Evolutionary conservation across 306 rosid genomes (phyloP).

Genomic region (Cotoneaster glaucophyllus): DNA sequence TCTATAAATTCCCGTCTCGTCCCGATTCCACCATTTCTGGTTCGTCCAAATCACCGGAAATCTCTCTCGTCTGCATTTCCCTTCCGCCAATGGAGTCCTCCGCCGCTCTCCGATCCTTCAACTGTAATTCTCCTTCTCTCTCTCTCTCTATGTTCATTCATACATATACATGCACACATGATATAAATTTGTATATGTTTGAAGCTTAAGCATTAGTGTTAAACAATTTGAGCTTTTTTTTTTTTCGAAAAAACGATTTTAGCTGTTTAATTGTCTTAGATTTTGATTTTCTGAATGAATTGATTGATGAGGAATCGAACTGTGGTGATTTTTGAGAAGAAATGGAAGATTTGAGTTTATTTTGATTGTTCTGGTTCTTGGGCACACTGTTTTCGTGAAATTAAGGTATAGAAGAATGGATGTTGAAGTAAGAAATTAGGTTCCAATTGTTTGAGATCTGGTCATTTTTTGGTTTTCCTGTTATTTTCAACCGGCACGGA

Average conservation of each 20-base stretch:
- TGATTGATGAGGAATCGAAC: background rate
- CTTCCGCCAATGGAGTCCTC: slow-evolving; percentile 61
- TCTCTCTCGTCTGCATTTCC: slow-evolving; percentile 3
- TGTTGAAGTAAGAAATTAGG: background rate
- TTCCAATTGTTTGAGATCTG: slow-evolving; percentile 10
- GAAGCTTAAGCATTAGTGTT: background rate
- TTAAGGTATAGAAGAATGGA: background rate
- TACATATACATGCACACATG: background rate
- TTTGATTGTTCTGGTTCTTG: background rate
- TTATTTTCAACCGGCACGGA: background rate
- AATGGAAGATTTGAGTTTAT: background rate
- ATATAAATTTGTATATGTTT: background rate
- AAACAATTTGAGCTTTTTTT: background rate
- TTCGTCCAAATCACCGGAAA: background rate
- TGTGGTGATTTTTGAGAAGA: background rate
- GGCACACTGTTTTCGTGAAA: background rate
- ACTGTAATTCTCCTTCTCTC: slow-evolving; percentile 53
- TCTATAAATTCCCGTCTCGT: slow-evolving; percentile 9
- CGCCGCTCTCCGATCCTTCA: slow-evolving; percentile 59
- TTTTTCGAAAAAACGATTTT: background rate
- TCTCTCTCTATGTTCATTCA: slow-evolving; percentile 8
- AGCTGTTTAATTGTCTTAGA: background rate
- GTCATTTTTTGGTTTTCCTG: background rate
- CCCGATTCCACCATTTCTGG: slow-evolving; percentile 11
- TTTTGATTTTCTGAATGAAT: background rate